Evolutionary conservation across 176 grass and related monocot species (phyloP).

Genomic region (Leersia perrieri): DNA sequence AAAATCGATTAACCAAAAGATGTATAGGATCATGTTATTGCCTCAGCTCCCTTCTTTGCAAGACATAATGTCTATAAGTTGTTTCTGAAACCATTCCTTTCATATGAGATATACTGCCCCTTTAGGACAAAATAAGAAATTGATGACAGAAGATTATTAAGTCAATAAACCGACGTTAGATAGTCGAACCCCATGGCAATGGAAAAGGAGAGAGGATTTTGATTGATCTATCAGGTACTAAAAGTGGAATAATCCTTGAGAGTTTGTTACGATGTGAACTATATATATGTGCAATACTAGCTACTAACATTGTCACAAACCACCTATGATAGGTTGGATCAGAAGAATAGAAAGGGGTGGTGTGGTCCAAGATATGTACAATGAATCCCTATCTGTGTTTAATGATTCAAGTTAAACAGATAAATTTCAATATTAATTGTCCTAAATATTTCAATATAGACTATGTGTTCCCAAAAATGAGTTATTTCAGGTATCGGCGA

Average conservation of each 20-base stretch:
- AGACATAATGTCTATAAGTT: neutral
- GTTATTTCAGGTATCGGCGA: neutral
- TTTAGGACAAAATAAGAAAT: neutral
- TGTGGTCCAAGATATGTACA: neutral
- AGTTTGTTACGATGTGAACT: neutral
- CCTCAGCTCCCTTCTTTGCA: neutral
- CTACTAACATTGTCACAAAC: neutral
- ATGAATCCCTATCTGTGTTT: neutral
- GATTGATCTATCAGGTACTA: neutral
- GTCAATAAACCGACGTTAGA: neutral
- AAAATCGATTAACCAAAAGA: neutral
- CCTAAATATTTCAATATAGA: neutral
- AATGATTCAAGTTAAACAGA: neutral
- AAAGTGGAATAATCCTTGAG: neutral
- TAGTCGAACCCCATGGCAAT: neutral
- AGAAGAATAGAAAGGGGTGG: neutral
- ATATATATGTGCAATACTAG: neutral
- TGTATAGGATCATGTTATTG: neutral
- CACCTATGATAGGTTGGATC: neutral
- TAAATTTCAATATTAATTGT: neutral
- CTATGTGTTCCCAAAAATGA: neutral
- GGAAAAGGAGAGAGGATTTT: neutral
- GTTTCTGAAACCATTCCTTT: neutral
- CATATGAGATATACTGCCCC: neutral
- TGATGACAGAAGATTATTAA: neutral